Conservation (phyloP, 306 rosid genomes). For the Cucurbita pepo region DNA sequence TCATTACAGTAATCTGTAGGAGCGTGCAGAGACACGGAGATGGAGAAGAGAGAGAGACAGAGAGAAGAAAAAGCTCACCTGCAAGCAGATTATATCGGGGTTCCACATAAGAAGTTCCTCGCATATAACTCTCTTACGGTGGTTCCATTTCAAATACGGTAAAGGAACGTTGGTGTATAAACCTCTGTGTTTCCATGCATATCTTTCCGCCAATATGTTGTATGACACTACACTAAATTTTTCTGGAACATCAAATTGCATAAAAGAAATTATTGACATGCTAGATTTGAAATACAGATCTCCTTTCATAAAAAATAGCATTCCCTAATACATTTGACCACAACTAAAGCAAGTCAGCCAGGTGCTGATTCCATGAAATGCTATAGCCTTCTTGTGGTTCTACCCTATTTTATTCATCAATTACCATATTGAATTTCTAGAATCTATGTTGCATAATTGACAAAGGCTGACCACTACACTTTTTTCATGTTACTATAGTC, state of each 20-base stretch:
- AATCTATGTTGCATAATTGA: neutral
- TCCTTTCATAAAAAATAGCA: neutral
- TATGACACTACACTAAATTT: constrained; percentile 62
- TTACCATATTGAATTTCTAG: neutral
- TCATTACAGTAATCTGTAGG: neutral
- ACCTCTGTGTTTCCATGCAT: constrained; percentile 51
- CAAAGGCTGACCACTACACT: neutral
- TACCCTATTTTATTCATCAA: neutral
- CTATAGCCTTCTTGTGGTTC: neutral
- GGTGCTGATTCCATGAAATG: neutral
- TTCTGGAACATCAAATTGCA: constrained; percentile 20
- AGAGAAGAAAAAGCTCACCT: constrained; percentile 22
- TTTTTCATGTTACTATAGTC: neutral
- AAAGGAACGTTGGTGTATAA: constrained; percentile 57
- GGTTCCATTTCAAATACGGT: constrained; percentile 41
- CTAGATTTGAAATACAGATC: neutral
- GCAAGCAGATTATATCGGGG: constrained; percentile 68
- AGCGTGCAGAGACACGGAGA: neutral
- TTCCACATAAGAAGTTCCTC: constrained; percentile 44
- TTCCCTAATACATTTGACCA: neutral
- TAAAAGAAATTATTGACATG: neutral
- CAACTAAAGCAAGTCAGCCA: neutral
- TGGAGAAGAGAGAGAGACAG: neutral
- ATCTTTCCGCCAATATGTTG: constrained; percentile 55
- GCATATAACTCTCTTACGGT: constrained; percentile 43